phyloP scores from a whole-genome alignment of 2,329 filamentous ascomycete species.

The Ophiostoma ulmi region DNA sequence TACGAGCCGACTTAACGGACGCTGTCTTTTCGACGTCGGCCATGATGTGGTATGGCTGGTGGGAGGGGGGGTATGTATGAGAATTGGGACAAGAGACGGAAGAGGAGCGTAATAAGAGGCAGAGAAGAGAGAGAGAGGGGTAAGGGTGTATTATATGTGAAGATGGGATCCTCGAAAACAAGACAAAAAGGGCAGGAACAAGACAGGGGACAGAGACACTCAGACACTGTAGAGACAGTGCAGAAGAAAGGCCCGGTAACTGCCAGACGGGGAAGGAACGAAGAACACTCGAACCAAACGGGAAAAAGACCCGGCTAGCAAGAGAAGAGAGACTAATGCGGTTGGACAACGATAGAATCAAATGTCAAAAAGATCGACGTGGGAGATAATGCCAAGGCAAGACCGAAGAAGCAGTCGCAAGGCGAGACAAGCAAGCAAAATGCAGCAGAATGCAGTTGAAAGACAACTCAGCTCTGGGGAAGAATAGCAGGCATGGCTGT shows the following conservation, averaged over 20 bases:
- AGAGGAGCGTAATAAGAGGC: neutral
- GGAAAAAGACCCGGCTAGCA: neutral
- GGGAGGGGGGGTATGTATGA: neutral
- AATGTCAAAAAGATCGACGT: neutral
- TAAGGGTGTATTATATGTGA: constrained; percentile 5
- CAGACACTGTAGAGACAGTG: neutral
- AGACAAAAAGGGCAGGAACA: neutral
- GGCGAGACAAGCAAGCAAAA: neutral
- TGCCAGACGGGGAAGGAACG: neutral
- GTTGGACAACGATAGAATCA: neutral
- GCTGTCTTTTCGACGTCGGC: constrained; percentile 11
- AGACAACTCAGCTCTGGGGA: neutral
- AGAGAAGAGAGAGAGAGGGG: neutral
- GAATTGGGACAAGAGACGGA: neutral
- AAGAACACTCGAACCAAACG: neutral
- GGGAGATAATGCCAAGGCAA: neutral
- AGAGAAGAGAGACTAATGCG: neutral
- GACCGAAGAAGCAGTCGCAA: no score
- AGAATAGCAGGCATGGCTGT: neutral
- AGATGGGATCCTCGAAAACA: neutral
- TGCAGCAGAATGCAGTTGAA: neutral
- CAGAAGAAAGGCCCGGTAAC: neutral
- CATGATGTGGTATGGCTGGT: neutral
- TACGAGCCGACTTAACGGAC: constrained; percentile 16
- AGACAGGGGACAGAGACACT: neutral